These are phyloP conservation scores for Castanopsis chinensis DNA, from an alignment of 306 rosid genomes.

Conservation along the genomic window DNA sequence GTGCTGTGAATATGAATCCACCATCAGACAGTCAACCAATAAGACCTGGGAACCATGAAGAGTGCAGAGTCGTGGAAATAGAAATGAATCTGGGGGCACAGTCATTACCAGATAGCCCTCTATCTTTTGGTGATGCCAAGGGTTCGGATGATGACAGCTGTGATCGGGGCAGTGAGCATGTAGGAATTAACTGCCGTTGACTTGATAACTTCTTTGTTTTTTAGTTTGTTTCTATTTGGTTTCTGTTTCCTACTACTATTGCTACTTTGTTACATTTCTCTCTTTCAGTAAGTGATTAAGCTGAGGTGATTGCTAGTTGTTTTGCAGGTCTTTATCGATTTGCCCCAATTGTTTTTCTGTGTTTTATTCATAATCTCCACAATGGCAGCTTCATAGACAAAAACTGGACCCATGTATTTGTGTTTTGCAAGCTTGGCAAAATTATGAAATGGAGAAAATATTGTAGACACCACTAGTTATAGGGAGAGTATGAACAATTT, in stretches of 20 bases:
- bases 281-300: background rate
- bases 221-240: background rate
- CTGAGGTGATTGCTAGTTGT: background rate
- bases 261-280: background rate
- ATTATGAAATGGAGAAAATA: too few relatives aligned
- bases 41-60: slow-evolving; percentile 24
- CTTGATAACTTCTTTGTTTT: background rate
- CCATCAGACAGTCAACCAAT: slow-evolving; percentile 16
- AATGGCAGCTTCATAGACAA: too few relatives aligned
- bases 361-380: too few relatives aligned
- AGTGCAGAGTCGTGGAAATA: slow-evolving; percentile 33
- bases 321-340: background rate
- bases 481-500: background rate
- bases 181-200: slow-evolving; percentile 17
- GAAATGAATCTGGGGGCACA: slow-evolving; percentile 45
- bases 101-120: slow-evolving; percentile 56
- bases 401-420: too few relatives aligned
- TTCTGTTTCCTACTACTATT: background rate
- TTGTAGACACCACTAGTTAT: too few relatives aligned
- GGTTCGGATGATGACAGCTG: slow-evolving; percentile 67
- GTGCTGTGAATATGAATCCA: slow-evolving; percentile 14
- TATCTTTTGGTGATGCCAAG: slow-evolving; percentile 61
- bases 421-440: too few relatives aligned
- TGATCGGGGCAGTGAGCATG: slow-evolving; percentile 47
- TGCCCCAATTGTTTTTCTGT: too few relatives aligned